phyloP scores from a whole-genome alignment of 2,329 filamentous ascomycete species.

The Claviceps cyperi region DNA sequence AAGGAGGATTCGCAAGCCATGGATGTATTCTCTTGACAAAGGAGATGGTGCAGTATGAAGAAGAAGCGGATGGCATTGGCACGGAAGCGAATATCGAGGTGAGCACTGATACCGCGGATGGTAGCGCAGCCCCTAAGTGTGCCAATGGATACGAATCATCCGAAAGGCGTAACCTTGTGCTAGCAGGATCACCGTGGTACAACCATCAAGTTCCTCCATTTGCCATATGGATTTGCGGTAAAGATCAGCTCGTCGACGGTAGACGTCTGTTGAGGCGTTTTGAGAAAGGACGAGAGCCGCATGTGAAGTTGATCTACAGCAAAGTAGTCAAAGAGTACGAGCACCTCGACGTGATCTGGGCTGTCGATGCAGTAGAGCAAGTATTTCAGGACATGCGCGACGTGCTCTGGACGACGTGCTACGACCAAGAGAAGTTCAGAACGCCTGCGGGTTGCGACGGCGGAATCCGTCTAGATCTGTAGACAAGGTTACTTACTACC shows the following conservation, averaged over 20 bases:
- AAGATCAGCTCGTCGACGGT: slow-evolving; percentile 76
- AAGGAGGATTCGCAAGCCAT: slow-evolving; percentile 65
- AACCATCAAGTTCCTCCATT: slow-evolving; percentile 65
- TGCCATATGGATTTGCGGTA: slow-evolving; percentile 76
- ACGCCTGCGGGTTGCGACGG: slow-evolving; percentile 49
- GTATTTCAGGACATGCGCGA: slow-evolving; percentile 70
- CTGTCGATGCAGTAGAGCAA: slow-evolving; percentile 72
- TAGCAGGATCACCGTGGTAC: slow-evolving; percentile 60
- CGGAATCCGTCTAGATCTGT: background rate
- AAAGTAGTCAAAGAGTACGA: slow-evolving; percentile 81
- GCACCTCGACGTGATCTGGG: slow-evolving; percentile 91
- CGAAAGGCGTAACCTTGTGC: slow-evolving; percentile 12
- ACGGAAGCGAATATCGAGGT: slow-evolving; percentile 1
- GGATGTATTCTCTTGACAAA: slow-evolving; percentile 75
- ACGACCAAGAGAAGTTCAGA: slow-evolving; percentile 40
- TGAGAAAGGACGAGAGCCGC: slow-evolving; percentile 62
- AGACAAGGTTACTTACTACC: background rate
- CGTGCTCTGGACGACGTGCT: slow-evolving; percentile 68
- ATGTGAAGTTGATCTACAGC: slow-evolving; percentile 65
- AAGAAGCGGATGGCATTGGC: slow-evolving; percentile 38
- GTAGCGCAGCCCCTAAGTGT: background rate
- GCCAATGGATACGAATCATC: background rate
- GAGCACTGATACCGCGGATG: background rate
- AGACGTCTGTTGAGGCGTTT: slow-evolving; percentile 59
- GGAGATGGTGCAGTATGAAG: slow-evolving; percentile 50